Base-by-base conservation (phyloP, 805 yeast species). In the baker's yeast (Saccharomyces cerevisiae) region DNA sequence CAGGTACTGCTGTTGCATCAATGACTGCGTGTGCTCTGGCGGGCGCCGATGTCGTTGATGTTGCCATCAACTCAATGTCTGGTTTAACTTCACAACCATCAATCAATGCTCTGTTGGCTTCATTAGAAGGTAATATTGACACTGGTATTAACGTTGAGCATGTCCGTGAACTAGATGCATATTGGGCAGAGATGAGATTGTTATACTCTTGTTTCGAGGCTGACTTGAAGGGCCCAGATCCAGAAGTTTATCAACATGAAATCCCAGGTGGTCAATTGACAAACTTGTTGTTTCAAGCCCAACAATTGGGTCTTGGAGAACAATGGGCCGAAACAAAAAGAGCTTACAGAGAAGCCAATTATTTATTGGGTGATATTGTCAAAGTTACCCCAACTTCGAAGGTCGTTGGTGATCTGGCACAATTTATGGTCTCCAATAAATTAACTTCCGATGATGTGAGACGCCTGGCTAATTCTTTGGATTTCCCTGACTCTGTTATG, bases 181-280 rank as follows among this genome's bases (percentile, higher is more conserved):
- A 92, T 80, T 92, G 99, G 99, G 95, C 95, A 50, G 97, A 92
- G 77, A 92, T 92, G 92, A 83, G 99, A 76, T 78, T 92, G 70
- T 76, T 92, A 61, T 92, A 92, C 79, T 87, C 96, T 48, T 89
- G 96, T 73, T 92, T 92, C 73, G 99, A 90, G 75, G 97, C 98
- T 53, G 97, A 92, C 69, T 81, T 92, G 73, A 92, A 92, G 80
- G 98, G 99, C 54, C 97, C 99, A 55, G 99, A 92, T 74, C 97
- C 99, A 63, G 98, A 92, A 73, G 97, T 92, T 53, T 92, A 92
- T 75, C 82, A 84, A 64, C 98, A 92, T 76, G 99, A 92, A 79
- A 92, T 92, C 62, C 99, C 99, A 52, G 99, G 99, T 78, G 98
- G 98, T 58, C 99, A 92, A 76, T 83, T 92, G 74, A 92, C 99